Conservation (phyloP, 805 yeast genomes). For the Myxozyma neotropica region DNA sequence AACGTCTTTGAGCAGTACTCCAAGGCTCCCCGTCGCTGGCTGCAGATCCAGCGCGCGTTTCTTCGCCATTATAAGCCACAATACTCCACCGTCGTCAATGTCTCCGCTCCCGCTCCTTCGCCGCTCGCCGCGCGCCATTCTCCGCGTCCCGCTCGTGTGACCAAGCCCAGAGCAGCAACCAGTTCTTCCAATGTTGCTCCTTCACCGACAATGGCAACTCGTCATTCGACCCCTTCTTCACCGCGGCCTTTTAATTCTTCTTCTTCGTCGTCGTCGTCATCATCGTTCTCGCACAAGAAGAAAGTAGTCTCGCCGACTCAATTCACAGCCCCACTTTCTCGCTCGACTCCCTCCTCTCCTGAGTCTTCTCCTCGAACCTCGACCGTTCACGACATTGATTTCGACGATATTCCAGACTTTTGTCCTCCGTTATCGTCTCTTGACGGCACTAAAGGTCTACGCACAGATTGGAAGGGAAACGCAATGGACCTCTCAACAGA, state of each 20-base stretch:
- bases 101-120: slow-evolving; percentile 6
- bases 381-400: slow-evolving; percentile 47
- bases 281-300: not conserved
- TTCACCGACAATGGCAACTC: slow-evolving; percentile 18
- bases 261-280: too few relatives aligned
- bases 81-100: slow-evolving; percentile 12
- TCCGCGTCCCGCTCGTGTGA: slow-evolving; percentile 15
- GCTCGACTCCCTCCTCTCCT: slow-evolving; percentile 9
- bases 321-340: slow-evolving; percentile 8
- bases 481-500: slow-evolving; percentile 88
- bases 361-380: slow-evolving; percentile 23
- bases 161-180: slow-evolving; percentile 1
- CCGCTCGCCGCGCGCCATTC: slow-evolving; percentile 1
- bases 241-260: slow-evolving; percentile 3
- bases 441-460: slow-evolving; percentile 50
- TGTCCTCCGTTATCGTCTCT: slow-evolving; percentile 36
- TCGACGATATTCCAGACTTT: slow-evolving; percentile 38
- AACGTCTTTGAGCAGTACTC: slow-evolving; percentile 25
- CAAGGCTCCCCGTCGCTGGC: slow-evolving; percentile 27
- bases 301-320: slow-evolving; percentile 18
- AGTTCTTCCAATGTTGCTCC: not conserved
- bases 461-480: slow-evolving; percentile 97
- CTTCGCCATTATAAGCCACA: slow-evolving; percentile 19
- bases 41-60: slow-evolving; percentile 21
- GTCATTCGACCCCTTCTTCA: slow-evolving; percentile 14